Evolutionary conservation across 2,329 filamentous ascomycete species (phyloP).

Genomic region (Kalmusia sp.): DNA sequence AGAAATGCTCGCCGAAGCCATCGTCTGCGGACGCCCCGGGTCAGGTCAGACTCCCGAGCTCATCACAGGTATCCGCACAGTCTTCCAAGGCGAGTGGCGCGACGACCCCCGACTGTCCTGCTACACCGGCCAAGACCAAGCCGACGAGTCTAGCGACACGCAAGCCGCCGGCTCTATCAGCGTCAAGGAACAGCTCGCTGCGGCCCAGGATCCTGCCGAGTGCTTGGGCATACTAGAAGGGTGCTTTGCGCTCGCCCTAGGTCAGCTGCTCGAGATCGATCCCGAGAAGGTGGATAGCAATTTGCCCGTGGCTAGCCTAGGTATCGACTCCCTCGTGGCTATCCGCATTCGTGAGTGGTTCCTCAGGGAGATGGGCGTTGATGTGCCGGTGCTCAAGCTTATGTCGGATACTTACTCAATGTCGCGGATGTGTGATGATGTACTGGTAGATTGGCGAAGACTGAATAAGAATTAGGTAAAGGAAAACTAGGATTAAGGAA

Average conservation of each 20-base stretch:
- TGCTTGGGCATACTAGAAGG: background rate
- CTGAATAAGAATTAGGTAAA: too few species aligned
- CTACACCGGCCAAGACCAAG: background rate
- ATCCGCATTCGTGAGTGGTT: constrained; percentile 58
- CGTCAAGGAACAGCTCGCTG: background rate
- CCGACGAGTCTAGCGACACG: background rate
- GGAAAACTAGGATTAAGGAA: too few species aligned
- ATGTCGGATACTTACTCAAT: too few species aligned
- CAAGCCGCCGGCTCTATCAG: background rate
- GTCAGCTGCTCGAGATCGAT: background rate
- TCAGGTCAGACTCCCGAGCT: background rate
- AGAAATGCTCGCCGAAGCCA: constrained; percentile 20
- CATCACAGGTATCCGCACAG: background rate
- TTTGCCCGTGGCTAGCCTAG: constrained; percentile 19
- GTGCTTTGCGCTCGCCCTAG: background rate
- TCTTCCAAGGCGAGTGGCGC: background rate
- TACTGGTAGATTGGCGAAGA: too few species aligned
- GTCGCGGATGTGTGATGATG: too few species aligned
- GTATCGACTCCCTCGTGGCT: constrained; percentile 49
- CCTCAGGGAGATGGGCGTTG: constrained; percentile 50
- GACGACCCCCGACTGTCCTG: background rate
- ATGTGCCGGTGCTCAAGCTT: constrained; percentile 58
- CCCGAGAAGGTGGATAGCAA: background rate
- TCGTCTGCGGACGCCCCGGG: constrained; percentile 9
- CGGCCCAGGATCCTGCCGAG: background rate